phyloP scores from a whole-genome alignment of 768 basidiomycete species.

The Mycena latifolia region DNA sequence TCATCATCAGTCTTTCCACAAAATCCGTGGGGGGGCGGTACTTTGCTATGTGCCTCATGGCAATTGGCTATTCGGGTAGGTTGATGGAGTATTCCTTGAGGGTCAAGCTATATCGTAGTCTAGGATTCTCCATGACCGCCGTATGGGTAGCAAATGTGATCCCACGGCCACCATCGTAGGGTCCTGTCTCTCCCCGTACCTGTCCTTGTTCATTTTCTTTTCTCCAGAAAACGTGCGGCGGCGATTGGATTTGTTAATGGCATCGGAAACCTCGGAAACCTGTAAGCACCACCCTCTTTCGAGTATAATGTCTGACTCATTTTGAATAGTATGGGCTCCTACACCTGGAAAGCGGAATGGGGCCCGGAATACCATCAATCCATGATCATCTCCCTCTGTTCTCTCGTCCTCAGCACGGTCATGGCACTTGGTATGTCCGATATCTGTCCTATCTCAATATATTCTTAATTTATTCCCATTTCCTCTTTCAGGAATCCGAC shows the following conservation, averaged over 20 bases:
- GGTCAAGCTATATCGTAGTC: background rate
- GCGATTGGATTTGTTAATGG: conserved; percentile 76
- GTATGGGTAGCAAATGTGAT: conserved; percentile 76
- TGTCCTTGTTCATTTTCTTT: background rate
- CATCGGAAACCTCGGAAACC: conserved; percentile 64
- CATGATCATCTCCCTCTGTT: conserved; percentile 61
- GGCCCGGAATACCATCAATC: conserved; percentile 72
- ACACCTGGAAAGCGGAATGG: conserved; percentile 73
- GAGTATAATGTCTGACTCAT: background rate
- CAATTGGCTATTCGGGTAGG: conserved; percentile 60
- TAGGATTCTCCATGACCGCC: conserved; percentile 60
- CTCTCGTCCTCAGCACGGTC: conserved; percentile 34
- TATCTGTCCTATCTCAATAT: background rate
- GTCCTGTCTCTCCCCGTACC: background rate
- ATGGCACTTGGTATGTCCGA: conserved; percentile 42
- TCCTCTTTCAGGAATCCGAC: conserved; percentile 49
- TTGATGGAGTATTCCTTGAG: conserved; percentile 23
- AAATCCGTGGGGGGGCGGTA: conserved; percentile 66
- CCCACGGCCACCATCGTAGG: conserved; percentile 70
- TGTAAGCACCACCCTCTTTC: conserved; percentile 52
- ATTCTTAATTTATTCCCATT: background rate
- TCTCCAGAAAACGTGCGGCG: conserved; percentile 60
- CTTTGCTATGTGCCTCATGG: conserved; percentile 74
- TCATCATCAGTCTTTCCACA: conserved; percentile 70
- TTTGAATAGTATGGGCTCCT: conserved; percentile 66